Percentiles rank a stretch among this genome's conserved stretches.
Evolutionary conservation across 2,329 filamentous ascomycete species (phyloP).

Genomic region (Fusarium agapanthi): DNA sequence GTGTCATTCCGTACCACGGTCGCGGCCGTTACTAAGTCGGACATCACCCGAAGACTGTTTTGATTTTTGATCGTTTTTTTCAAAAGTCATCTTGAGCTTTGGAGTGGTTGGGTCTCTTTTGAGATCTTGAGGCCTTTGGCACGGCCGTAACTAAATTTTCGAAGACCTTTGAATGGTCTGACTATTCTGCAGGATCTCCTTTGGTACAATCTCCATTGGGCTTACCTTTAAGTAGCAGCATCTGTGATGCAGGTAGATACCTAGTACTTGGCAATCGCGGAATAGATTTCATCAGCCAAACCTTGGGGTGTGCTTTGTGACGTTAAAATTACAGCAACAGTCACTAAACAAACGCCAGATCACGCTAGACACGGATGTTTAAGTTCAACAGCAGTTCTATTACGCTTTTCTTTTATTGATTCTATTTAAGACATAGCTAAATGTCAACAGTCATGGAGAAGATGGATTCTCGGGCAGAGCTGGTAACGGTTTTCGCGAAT

Average conservation of each 20-base stretch:
- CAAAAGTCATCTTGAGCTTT: conserved; percentile 28
- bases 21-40: conserved; percentile 23
- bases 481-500: conserved; percentile 54
- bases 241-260: conserved; percentile 29
- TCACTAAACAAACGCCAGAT: background rate
- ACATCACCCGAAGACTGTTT: conserved; percentile 4
- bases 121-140: conserved; percentile 8
- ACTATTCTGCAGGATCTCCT: conserved; percentile 37
- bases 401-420: background rate
- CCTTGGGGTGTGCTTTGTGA: background rate
- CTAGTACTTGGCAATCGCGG: conserved; percentile 27
- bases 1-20: conserved; percentile 52
- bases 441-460: conserved; percentile 23
- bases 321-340: background rate
- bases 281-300: conserved; percentile 11
- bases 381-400: background rate
- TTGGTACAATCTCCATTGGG: conserved; percentile 16
- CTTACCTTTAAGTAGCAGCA: conserved; percentile 21
- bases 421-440: background rate
- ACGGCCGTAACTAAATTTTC: conserved; percentile 24
- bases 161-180: conserved; percentile 21
- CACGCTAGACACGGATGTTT: background rate
- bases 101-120: conserved; percentile 25
- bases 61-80: conserved; percentile 21
- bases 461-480: conserved; percentile 52